These are phyloP conservation scores for Hansenula sp. DNA, from an alignment of 1,139 yeast genomes.

Conservation along the genomic window DNA sequence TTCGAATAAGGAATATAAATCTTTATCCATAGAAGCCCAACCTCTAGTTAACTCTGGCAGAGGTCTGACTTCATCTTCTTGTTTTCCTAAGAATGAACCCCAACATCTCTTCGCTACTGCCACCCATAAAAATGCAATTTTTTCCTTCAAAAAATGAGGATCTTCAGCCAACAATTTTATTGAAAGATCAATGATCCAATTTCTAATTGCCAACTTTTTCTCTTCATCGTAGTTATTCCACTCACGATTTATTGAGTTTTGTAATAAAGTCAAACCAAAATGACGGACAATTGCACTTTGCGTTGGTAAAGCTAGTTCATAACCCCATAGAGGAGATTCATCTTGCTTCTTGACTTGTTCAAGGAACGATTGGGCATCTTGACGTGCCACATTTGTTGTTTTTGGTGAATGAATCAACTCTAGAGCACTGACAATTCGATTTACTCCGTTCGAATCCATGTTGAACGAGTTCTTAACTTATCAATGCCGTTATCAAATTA, in stretches of 20 bases:
- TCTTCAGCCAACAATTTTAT: conserved; percentile 56
- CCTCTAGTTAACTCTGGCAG: conserved; percentile 55
- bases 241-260: conserved; percentile 59
- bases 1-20: conserved; percentile 73
- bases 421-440: conserved; percentile 58
- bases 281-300: conserved; percentile 76
- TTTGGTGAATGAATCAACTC: conserved; percentile 74
- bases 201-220: conserved; percentile 66
- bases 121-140: conserved; percentile 88
- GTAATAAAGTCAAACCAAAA: conserved; percentile 80
- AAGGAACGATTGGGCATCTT: conserved; percentile 68
- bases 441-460: conserved; percentile 19
- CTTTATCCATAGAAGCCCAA: conserved; percentile 89
- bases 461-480: neutral
- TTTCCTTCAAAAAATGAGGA: conserved; percentile 88
- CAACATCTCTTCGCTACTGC: conserved; percentile 88
- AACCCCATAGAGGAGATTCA: conserved; percentile 93
- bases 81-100: conserved; percentile 54
- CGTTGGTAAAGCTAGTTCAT: conserved; percentile 69
- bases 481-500: no score
- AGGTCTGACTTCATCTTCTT: conserved; percentile 24
- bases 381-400: conserved; percentile 60
- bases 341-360: conserved; percentile 73
- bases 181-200: conserved; percentile 82
- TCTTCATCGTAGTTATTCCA: conserved; percentile 57